Base-by-base conservation (phyloP, 805 yeast species). In the Nakazawaea ambrosiae region DNA sequence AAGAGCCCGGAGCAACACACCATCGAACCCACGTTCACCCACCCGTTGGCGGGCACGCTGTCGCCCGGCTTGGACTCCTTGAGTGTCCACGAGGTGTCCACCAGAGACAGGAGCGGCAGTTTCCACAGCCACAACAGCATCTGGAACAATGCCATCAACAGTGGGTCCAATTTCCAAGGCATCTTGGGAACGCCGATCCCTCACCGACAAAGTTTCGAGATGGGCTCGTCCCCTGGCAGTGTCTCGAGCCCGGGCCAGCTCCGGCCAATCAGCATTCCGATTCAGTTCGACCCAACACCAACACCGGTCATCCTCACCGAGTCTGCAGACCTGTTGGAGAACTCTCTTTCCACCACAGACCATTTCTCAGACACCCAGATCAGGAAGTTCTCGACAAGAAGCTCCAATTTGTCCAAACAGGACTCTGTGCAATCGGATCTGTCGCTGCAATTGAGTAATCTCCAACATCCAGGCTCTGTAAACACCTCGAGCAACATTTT, bases 31-130 rank as follows among this genome's bases (percentile, higher is more conserved):
- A 10, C 40, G 17, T 31, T 37, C 28, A 27, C 27, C 3, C 31
- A 32, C 16, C 15, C 15, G 6, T 26, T 26, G 24, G n/a, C 32
- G 8, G 30, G 28, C 20, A 23, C 34, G 2, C 12, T 27, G 29
- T 20, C 32, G 15, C 8, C 31, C 3, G 33, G 25, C 5, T 22
- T 35, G 15, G 33, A 29, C 19, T 8, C 8, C 11, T 23, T 23
- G 25, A 11, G 28, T 26, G 6, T 26, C 16, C 10, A 7, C 24
- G 28, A n/a, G 6, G 16, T 12, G 14, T 8, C 28, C 11, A 8
- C 8, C 1, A 47, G 63, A 27, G 60, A 45, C 5, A 47, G 63
- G 39, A 58, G 62, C 41, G 50, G 58, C 1, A 56, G 61, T 44
- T 54, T 57, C 35, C 28, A 33, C 28, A 33, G 37, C 31, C 37